Base-by-base conservation (phyloP, 2,329 filamentous ascomycete genomes). In the Amauroascus verrucosus region DNA sequence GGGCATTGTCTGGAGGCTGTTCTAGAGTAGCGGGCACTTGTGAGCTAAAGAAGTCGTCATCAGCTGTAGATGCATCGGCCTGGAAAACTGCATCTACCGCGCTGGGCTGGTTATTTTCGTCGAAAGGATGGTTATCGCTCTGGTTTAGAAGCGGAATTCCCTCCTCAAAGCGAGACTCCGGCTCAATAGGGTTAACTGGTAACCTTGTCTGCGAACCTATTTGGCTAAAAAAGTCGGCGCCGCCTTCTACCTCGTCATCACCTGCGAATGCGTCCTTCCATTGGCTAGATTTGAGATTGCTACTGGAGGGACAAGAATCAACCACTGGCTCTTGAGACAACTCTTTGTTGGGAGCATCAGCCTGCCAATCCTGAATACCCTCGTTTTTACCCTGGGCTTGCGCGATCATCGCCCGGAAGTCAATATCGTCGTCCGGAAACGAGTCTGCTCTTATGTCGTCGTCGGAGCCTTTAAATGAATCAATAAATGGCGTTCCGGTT, bases 111-210 rank as follows among this genome's bases (percentile, higher is more conserved):
- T 69, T 60, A 2, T 63, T 53, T 22, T 61, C 57, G 6, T 55
- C 54, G 2, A 63, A 62, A n/a, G 22, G n/a, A 13, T 46, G 28
- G 11, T 57, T 58, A 24, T 64, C 55, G 26, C 55, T 35, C 65
- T 72, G 60, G 81, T 80, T 55, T 37, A 72, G 54, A 35, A 88
- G 67, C 1, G 84, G 84, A 3, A 88, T 55, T 0, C 84, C 84
- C 68, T 88, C 85, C 54, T 86, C 83, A 58, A 77, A 88, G 43
- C 84, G 78, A 22, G 78, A 77, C 24, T 84, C 78, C 26, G 70
- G 64, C 46, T 74, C 70, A 11, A 64, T 63, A 13, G 65, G 65
- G 9, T 60, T 59, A 44, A 66, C 70, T 28, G 66, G 71, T 37
- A 63, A 69, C 45, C 66, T 72, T 30, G 65, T 70, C 60, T 68